These are phyloP conservation scores for Angophora floribunda DNA, from an alignment of 345 rosid species.

Conservation along the genomic window DNA sequence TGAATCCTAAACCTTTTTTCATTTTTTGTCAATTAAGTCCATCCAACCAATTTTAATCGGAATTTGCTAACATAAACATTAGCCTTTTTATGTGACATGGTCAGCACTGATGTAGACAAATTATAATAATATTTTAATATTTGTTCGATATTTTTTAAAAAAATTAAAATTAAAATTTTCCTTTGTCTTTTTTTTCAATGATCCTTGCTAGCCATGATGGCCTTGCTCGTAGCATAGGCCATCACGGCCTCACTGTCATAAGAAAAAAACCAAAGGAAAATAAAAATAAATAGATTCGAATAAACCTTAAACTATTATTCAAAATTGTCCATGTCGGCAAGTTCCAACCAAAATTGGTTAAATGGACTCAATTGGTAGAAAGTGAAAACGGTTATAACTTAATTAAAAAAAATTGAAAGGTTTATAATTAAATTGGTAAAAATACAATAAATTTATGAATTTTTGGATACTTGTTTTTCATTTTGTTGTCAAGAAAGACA, in stretches of 20 bases:
- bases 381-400: rapidly evolving
- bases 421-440: rapidly evolving
- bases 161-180: no score
- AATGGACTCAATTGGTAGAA: rapidly evolving
- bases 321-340: rapidly evolving
- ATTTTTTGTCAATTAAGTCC: neutral
- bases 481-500: neutral
- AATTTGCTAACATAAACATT: rapidly evolving
- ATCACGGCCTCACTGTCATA: rapidly evolving
- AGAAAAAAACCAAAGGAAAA: rapidly evolving
- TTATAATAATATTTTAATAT: no score
- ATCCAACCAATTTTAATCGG: rapidly evolving
- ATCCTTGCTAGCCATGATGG: rapidly evolving
- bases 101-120: rapidly evolving
- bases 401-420: rapidly evolving
- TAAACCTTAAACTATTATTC: no score
- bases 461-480: no score
- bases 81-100: rapidly evolving
- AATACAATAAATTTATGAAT: rapidly evolving
- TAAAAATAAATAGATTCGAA: no score
- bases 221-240: neutral
- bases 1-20: neutral
- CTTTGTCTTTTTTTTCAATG: no score
- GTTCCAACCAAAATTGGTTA: rapidly evolving
- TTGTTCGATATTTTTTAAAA: no score